Conservation (phyloP, 2,329 filamentous ascomycete species). For the Aspergillus sp. region DNA sequence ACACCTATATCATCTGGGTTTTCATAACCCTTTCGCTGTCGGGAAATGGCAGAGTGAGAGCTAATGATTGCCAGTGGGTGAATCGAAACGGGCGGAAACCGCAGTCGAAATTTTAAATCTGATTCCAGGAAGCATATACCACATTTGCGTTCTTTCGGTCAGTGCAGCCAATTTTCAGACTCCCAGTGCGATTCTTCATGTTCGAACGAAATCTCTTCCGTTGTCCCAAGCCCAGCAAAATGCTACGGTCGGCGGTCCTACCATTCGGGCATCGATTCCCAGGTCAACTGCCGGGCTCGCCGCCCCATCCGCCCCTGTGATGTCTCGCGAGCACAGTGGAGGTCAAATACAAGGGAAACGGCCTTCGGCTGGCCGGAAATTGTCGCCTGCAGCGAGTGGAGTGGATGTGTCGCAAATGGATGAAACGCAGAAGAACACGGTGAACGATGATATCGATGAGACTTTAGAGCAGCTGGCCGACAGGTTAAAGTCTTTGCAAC, state of each 20-base stretch:
- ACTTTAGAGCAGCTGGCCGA: constrained; percentile 75
- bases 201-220: constrained; percentile 64
- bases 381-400: constrained; percentile 63
- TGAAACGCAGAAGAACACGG: constrained; percentile 29
- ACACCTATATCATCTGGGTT: no score
- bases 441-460: constrained; percentile 55
- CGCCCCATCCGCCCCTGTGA: constrained; percentile 56
- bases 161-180: constrained; percentile 91
- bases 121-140: constrained; percentile 83
- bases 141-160: constrained; percentile 86
- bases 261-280: constrained; percentile 51
- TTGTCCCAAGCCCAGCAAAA: constrained; percentile 31
- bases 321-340: constrained; percentile 62
- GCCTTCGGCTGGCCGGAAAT: constrained; percentile 66
- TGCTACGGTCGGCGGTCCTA: constrained; percentile 28
- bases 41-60: constrained; percentile 2
- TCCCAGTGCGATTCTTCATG: constrained; percentile 75
- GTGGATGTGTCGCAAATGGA: constrained; percentile 38
- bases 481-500: constrained; percentile 71
- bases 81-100: constrained; percentile 73
- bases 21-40: no score
- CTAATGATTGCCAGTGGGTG: constrained; percentile 60
- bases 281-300: constrained; percentile 51
- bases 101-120: constrained; percentile 89
- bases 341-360: constrained; percentile 54